A percentile compares a stretch with the other conserved stretches of the same genome.
phyloP scores from a whole-genome alignment of 257 asterid genomes.

The Catharanthus roseus region DNA sequence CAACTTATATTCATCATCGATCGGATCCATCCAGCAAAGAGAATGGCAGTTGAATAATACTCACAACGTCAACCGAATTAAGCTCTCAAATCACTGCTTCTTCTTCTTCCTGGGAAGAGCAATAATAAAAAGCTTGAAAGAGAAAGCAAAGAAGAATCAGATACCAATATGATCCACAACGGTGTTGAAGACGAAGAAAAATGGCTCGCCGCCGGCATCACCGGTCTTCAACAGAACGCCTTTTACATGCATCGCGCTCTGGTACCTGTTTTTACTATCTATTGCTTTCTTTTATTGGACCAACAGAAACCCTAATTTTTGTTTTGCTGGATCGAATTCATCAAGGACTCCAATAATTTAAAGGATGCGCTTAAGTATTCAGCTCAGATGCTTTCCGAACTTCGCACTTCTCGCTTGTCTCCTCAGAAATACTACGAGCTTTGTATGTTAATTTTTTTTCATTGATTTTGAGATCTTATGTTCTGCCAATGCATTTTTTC shows the following conservation, averaged over 20 bases:
- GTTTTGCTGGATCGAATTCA: conserved; percentile 15
- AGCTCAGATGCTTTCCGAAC: conserved; percentile 99
- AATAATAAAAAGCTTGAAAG: not conserved
- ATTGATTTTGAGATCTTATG: conserved; percentile 2
- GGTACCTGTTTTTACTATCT: conserved; percentile 28
- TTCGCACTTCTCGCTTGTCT: conserved; percentile 93
- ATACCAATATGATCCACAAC: conserved; percentile 45
- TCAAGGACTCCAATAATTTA: conserved; percentile 84
- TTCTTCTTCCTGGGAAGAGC: too few relatives aligned
- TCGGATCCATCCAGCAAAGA: not conserved
- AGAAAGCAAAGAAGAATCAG: not conserved
- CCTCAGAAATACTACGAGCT: conserved; percentile 97
- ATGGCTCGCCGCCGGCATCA: conserved; percentile 93
- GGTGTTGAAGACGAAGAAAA: conserved; percentile 92
- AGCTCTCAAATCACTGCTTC: too few relatives aligned
- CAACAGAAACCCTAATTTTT: conserved; percentile 35
- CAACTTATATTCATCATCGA: too few relatives aligned
- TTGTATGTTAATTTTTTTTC: conserved; percentile 48
- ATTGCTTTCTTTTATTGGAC: not conserved
- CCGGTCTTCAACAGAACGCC: conserved; percentile 98
- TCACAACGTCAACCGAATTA: too few relatives aligned
- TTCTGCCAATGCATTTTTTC: not conserved
- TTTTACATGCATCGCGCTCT: conserved; percentile 98
- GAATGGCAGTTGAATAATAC: conserved; percentile 7
- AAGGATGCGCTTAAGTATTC: conserved; percentile 95